Evolutionary conservation across 345 rosid species (phyloP).

Genomic region (Hibiscus trionum): DNA sequence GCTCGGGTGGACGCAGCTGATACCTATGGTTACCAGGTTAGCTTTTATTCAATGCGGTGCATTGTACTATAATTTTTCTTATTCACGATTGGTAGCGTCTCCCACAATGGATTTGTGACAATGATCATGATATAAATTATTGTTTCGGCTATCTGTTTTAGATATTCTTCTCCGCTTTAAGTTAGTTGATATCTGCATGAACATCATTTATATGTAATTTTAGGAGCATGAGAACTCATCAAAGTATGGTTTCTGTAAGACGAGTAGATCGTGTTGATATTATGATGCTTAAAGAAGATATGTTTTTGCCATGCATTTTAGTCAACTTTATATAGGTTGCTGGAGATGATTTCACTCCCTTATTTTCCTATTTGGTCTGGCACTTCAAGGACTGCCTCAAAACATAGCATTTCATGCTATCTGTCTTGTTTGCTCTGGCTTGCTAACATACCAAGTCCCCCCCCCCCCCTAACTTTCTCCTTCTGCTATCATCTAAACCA

Average conservation of each 20-base stretch:
- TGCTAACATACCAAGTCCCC: neutral
- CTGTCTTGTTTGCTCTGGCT: neutral
- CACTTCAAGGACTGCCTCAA: neutral
- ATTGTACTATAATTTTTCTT: neutral
- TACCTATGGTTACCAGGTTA: conserved; percentile 91
- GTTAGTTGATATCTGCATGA: neutral
- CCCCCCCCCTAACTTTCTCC: neutral
- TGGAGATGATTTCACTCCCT: neutral
- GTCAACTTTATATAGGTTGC: neutral
- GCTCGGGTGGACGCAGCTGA: conserved; percentile 67
- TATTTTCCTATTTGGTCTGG: neutral
- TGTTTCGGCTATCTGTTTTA: conserved; percentile 1
- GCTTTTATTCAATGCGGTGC: conserved; percentile 9
- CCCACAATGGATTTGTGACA: neutral
- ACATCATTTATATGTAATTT: neutral
- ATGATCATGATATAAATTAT: neutral
- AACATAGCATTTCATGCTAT: neutral
- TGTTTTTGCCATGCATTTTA: neutral
- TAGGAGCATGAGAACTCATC: neutral
- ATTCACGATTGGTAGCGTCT: neutral
- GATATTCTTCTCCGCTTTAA: neutral
- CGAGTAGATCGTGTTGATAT: neutral
- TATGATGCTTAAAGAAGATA: conserved; percentile 1
- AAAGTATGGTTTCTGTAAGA: neutral
- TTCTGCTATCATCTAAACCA: neutral